These are phyloP conservation scores for Ophiocordyceps sinensis DNA, from an alignment of 2,329 filamentous ascomycete species.

Conservation along the genomic window DNA sequence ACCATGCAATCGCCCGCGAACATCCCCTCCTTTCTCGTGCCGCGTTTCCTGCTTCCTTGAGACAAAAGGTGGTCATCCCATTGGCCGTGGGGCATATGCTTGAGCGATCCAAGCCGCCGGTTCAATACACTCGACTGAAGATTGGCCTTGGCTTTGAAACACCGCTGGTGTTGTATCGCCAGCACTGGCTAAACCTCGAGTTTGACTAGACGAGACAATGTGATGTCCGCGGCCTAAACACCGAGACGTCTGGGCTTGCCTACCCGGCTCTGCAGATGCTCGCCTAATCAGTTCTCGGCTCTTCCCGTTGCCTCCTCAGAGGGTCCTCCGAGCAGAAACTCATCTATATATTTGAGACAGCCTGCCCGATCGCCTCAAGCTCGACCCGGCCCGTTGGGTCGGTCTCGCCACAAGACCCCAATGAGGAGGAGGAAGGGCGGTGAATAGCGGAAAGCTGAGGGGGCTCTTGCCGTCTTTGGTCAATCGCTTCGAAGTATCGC, in stretches of 20 bases:
- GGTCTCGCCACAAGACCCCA: neutral
- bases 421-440: too few species aligned
- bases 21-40: neutral
- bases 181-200: neutral
- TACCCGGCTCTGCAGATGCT: slow-evolving; percentile 2
- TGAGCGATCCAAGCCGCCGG: slow-evolving; percentile 5
- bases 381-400: slow-evolving; percentile 2
- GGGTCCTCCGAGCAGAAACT: too few species aligned
- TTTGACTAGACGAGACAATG: too few species aligned
- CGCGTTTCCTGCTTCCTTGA: neutral
- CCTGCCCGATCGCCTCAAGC: neutral
- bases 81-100: slow-evolving; percentile 4
- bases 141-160: neutral
- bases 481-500: slow-evolving; percentile 1
- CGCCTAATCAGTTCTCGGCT: slow-evolving; percentile 2
- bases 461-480: neutral
- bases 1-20: slow-evolving; percentile 3
- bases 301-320: neutral
- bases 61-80: slow-evolving; percentile 1
- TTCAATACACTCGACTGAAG: neutral
- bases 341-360: neutral
- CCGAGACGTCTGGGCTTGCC: neutral
- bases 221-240: too few species aligned
- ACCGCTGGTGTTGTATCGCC: neutral
- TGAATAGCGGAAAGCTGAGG: neutral